These are phyloP conservation scores for Verticillium albo-atrum DNA, from an alignment of 2,329 filamentous ascomycete species.

Conservation along the genomic window DNA sequence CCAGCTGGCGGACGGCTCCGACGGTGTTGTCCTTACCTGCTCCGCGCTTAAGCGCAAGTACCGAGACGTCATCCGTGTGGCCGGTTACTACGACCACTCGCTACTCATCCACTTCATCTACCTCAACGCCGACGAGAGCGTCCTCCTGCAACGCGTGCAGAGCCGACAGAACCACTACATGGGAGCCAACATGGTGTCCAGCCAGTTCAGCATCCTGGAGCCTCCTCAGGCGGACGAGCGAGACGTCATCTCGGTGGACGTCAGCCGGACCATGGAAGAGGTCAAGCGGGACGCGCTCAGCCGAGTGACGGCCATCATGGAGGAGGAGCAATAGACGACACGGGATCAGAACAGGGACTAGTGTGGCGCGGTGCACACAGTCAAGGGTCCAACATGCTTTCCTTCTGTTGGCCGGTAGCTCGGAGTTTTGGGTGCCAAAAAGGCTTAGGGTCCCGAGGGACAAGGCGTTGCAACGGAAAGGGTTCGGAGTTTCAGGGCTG, in stretches of 20 bases:
- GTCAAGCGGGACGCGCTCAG: constrained; percentile 58
- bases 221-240: constrained; percentile 66
- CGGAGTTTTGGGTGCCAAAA: background rate
- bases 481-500: background rate
- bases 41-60: constrained; percentile 97
- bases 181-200: constrained; percentile 92
- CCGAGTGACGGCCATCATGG: constrained; percentile 51
- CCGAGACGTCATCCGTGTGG: constrained; percentile 82
- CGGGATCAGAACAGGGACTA: background rate
- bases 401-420: background rate
- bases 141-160: constrained; percentile 71
- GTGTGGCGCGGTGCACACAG: background rate
- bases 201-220: constrained; percentile 86
- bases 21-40: constrained; percentile 90
- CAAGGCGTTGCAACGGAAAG: background rate
- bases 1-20: constrained; percentile 50
- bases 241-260: constrained; percentile 70
- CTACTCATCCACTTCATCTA: constrained; percentile 91
- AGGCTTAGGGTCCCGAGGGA: background rate
- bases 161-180: constrained; percentile 84
- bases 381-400: background rate
- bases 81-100: constrained; percentile 67
- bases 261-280: constrained; percentile 51
- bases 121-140: constrained; percentile 71
- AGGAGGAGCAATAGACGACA: constrained; percentile 17